Evolutionary conservation across 2,329 filamentous ascomycete genomes (phyloP).

Genomic region (Hypomyces perniciosus): DNA sequence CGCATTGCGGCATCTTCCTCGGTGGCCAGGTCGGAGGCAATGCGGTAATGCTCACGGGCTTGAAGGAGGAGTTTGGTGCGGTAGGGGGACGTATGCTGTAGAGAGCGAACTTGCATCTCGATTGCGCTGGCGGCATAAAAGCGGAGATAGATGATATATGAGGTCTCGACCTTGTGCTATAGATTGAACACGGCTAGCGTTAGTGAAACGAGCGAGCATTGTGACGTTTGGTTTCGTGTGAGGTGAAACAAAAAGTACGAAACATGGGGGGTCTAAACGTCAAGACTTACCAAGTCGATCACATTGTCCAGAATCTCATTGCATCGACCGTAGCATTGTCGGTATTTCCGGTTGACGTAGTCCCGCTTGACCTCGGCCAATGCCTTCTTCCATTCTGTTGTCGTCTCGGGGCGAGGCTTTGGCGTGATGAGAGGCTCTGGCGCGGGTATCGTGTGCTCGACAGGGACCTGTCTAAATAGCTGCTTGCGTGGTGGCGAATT

Average conservation of each 20-base stretch:
- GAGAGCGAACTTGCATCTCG: constrained; percentile 48
- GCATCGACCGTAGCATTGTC: constrained; percentile 48
- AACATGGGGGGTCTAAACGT: not conserved
- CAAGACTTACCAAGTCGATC: constrained; percentile 36
- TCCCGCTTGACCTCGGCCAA: constrained; percentile 50
- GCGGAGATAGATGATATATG: constrained; percentile 53
- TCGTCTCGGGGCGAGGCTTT: constrained; percentile 35
- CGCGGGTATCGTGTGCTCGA: constrained; percentile 15
- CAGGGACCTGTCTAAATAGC: not conserved
- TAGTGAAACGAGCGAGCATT: not conserved
- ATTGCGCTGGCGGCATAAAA: constrained; percentile 58
- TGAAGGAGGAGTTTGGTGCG: constrained; percentile 44
- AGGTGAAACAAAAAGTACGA: not conserved
- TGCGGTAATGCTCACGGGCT: constrained; percentile 46
- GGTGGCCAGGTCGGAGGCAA: constrained; percentile 42
- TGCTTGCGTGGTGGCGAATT: not conserved
- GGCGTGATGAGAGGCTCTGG: constrained; percentile 16
- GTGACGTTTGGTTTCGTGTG: not conserved
- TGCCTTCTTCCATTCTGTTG: constrained; percentile 45
- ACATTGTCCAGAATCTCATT: constrained; percentile 46
- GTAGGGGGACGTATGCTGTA: constrained; percentile 40
- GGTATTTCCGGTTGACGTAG: constrained; percentile 45
- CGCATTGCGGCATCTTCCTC: constrained; percentile 38
- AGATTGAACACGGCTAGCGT: not conserved
- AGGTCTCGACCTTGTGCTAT: constrained; percentile 36